A percentile compares a stretch with the other conserved stretches of the same genome.
phyloP scores from a whole-genome alignment of 2,329 filamentous ascomycete species.

The Salinomyces thailandicus region DNA sequence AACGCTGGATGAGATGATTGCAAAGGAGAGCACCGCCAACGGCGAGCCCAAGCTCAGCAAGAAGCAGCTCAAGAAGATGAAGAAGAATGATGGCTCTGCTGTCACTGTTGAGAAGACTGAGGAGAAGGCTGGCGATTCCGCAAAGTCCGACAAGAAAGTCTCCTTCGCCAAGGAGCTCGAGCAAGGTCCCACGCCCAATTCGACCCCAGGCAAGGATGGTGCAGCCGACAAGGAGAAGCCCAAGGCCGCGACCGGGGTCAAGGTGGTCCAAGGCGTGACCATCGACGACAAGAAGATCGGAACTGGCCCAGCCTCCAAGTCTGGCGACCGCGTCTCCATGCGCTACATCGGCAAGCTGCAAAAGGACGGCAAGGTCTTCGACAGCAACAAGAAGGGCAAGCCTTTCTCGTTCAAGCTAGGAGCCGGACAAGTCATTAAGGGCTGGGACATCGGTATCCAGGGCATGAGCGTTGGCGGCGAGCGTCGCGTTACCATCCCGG shows the following conservation, averaged over 20 bases:
- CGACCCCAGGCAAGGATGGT: slow-evolving; percentile 33
- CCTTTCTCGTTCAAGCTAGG: slow-evolving; percentile 95
- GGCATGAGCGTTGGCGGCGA: slow-evolving; percentile 93
- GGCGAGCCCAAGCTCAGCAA: slow-evolving; percentile 74
- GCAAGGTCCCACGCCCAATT: slow-evolving; percentile 77
- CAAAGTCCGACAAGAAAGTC: slow-evolving; percentile 80
- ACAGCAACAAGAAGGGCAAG: slow-evolving; percentile 97
- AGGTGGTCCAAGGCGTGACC: slow-evolving; percentile 77
- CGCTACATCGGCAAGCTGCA: slow-evolving; percentile 93
- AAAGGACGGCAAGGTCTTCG: slow-evolving; percentile 87
- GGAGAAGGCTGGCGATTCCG: slow-evolving; percentile 44
- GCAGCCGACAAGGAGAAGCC: slow-evolving; percentile 18
- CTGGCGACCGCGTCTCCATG: slow-evolving; percentile 82
- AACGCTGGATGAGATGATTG: slow-evolving; percentile 71
- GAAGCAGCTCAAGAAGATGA: slow-evolving; percentile 95
- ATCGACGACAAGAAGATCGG: slow-evolving; percentile 94
- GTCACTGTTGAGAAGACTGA: slow-evolving; percentile 44
- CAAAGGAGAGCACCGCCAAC: slow-evolving; percentile 50
- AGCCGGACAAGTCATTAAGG: slow-evolving; percentile 92
- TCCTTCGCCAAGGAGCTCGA: slow-evolving; percentile 99
- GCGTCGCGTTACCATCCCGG: slow-evolving; percentile 81
- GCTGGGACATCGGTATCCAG: slow-evolving; percentile 88
- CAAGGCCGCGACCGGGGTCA: slow-evolving; percentile 54
- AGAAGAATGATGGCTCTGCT: slow-evolving; percentile 95
- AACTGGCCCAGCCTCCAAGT: slow-evolving; percentile 74